Conservation (phyloP, 257 asterid genomes). For the Forsythia suspensa region DNA sequence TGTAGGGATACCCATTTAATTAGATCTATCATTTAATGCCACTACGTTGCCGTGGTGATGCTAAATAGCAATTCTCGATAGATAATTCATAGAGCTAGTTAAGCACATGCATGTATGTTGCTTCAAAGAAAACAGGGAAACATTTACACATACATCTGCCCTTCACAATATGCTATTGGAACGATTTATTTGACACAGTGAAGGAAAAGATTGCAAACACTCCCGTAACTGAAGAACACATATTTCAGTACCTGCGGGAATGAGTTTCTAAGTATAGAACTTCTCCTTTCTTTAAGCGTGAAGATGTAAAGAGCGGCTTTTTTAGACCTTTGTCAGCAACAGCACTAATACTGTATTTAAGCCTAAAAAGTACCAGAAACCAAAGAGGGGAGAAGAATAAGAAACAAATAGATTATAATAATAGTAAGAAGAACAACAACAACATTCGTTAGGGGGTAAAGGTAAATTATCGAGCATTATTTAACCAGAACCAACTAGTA, state of each 20-base stretch:
- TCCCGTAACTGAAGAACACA: background rate
- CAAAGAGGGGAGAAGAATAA: conserved; percentile 11
- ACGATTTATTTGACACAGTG: background rate
- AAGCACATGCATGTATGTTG: background rate
- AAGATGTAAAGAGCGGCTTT: conserved; percentile 76
- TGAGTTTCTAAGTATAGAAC: conserved; percentile 88
- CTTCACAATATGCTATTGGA: background rate
- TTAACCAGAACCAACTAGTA: background rate
- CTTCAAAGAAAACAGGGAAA: background rate
- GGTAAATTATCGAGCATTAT: background rate
- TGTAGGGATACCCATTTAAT: background rate
- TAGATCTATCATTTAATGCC: background rate
- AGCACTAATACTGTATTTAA: conserved; percentile 86
- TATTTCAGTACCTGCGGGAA: conserved; percentile 53
- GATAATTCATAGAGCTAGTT: background rate
- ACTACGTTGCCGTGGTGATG: background rate
- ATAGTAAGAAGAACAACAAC: background rate
- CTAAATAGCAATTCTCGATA: no score
- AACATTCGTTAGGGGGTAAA: background rate
- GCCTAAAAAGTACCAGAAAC: conserved; percentile 53
- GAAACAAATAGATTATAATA: background rate
- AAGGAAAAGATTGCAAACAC: conserved; percentile 6
- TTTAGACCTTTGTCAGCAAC: conserved; percentile 96
- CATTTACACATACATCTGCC: background rate
- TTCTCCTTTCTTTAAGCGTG: conserved; percentile 96